phyloP scores from a whole-genome alignment of 2,329 filamentous ascomycete species.

The Aspergillus ruber region DNA sequence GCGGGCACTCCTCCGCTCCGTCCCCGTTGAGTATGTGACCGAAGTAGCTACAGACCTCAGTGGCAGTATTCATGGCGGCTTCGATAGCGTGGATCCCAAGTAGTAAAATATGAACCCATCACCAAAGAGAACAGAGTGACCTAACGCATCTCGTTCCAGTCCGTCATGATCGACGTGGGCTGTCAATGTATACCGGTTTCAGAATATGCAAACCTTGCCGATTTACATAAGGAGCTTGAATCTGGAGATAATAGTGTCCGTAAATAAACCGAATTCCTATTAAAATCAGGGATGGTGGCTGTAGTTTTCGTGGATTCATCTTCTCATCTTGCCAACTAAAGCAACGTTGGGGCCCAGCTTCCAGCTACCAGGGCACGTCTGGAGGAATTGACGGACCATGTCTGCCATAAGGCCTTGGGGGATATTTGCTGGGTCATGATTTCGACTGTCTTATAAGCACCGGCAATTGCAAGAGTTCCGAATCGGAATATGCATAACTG shows the following conservation, averaged over 20 bases:
- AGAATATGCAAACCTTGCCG: slow-evolving; percentile 5
- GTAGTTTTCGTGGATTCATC: background rate
- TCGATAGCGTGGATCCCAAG: no score
- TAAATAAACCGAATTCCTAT: slow-evolving; percentile 6
- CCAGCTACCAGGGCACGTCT: slow-evolving; percentile 6
- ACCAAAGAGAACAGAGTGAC: no score
- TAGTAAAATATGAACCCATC: no score
- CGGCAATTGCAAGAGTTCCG: no score
- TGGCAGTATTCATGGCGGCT: no score
- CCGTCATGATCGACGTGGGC: no score
- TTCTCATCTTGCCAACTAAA: background rate
- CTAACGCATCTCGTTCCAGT: no score
- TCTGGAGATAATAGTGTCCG: slow-evolving; percentile 3
- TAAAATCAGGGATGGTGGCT: slow-evolving; percentile 3
- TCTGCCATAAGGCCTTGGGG: background rate
- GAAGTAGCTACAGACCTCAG: no score
- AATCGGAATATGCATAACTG: background rate
- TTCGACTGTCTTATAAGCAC: no score
- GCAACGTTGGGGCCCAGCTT: background rate
- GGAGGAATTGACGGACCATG: slow-evolving; percentile 1
- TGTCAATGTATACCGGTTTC: slow-evolving; percentile 1
- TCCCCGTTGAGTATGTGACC: no score
- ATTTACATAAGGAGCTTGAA: slow-evolving; percentile 3
- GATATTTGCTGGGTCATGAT: no score
- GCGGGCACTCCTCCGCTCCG: no score